phyloP scores from a whole-genome alignment of 768 basidiomycete species.

The Russula compacta region DNA sequence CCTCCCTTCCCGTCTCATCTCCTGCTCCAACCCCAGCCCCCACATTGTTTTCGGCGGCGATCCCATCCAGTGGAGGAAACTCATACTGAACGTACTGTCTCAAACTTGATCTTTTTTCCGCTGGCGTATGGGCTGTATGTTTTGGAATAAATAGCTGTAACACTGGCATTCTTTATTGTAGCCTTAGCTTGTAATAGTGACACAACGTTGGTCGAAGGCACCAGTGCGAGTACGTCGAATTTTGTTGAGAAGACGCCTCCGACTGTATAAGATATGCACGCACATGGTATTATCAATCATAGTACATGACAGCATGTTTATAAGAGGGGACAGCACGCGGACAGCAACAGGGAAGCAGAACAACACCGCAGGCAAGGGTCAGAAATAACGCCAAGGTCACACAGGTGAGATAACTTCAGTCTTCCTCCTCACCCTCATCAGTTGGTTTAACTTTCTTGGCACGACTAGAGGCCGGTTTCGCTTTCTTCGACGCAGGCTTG shows the following conservation, averaged over 20 bases:
- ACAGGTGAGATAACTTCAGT: background rate
- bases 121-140: background rate
- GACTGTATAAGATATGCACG: background rate
- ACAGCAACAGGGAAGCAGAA: background rate
- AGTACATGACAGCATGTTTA: constrained; percentile 5
- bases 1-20: background rate
- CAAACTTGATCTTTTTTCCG: background rate
- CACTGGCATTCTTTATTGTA: background rate
- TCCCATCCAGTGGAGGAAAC: background rate
- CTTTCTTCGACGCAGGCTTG: constrained; percentile 12
- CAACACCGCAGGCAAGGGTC: background rate
- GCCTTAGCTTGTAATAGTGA: background rate
- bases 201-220: background rate
- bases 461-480: constrained; percentile 12
- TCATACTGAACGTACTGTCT: background rate
- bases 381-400: background rate
- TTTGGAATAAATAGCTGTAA: background rate
- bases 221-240: background rate
- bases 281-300: constrained; percentile 16
- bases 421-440: constrained; percentile 11
- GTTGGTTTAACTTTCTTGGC: constrained; percentile 9
- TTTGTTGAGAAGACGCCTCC: background rate
- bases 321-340: constrained; percentile 9
- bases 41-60: background rate
- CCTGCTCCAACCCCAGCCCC: background rate